Evolutionary conservation across 352 stramenopile genomes (phyloP), one percentile per base, ranked within the genome.

Genomic region (Phytopythium ostracodes): DNA sequence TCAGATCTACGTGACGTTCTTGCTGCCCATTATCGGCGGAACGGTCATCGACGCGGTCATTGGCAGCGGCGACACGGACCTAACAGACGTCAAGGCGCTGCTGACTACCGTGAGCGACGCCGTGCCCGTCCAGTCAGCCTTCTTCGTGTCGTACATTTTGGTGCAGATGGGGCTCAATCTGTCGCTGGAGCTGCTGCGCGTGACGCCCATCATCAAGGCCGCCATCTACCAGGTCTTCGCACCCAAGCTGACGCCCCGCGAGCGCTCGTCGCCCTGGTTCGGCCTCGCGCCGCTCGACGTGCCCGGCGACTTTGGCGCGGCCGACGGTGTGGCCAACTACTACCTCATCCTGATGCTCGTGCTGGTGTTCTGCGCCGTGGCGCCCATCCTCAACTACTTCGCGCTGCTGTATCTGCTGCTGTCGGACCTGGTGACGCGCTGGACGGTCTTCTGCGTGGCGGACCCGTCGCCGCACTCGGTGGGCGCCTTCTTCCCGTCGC

Each of bases 21-120:
- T 94, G 54, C 73, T 94, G 38, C 85, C 86, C n/a, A 89, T 94
- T 66, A 87, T 94, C 36, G 82, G 82, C 57, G 85, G 85, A 68
- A 91, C 83, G 10, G 74, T 92, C 56, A 83, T 94, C 49, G 77
- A 91, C 51, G 79, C 72, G 24, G 58, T 94, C 50, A 84, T 84
- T 17, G 81, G 81, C 59, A 71, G 67, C 10, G 73, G 74, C 15
- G 59, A 80, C 14, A 81, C 72, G n/a, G 61, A 84, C 29, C 52
- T 84, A 25, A 80, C 70, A 18, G 66, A 82, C 63, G 57, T 79
- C 29, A 76, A 75, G 60, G 62, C 53, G 4, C 64, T 91, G 20
- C 62, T 92, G 46, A 77, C 69, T 0, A 72, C 78, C 17, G 68
- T 94, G 36, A 91, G 83, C 49, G 62, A 79, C 36, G 70, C 79